A percentile compares a stretch with the other conserved stretches of the same genome.
phyloP scores from a whole-genome alignment of 768 basidiomycete genomes.

The Erythrobasidium yunnanense region DNA sequence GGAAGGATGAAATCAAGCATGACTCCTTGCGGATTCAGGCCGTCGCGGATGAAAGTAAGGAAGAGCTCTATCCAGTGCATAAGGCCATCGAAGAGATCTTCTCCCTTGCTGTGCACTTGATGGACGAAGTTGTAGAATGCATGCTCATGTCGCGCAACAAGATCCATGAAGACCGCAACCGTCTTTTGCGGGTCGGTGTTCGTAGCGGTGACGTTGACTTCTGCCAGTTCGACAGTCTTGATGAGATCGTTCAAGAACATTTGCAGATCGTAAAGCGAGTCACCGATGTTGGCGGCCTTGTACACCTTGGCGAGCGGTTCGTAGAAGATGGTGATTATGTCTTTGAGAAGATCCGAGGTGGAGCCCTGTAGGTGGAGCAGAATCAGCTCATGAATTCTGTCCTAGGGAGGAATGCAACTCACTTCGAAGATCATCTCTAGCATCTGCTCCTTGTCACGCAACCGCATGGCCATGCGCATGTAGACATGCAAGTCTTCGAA shows the following conservation, averaged over 20 bases:
- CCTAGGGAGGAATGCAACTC: conserved; percentile 34
- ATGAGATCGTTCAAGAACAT: conserved; percentile 91
- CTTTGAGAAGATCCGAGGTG: conserved; percentile 87
- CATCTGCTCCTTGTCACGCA: conserved; percentile 80
- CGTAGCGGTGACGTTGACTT: conserved; percentile 51
- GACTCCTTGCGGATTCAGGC: conserved; percentile 55
- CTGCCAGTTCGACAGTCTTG: conserved; percentile 78
- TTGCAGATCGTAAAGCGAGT: conserved; percentile 82
- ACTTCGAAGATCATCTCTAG: conserved; percentile 93
- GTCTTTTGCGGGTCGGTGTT: conserved; percentile 66
- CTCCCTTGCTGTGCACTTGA: conserved; percentile 94
- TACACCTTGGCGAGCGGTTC: conserved; percentile 92
- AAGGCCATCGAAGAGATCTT: conserved; percentile 79
- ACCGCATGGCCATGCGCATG: conserved; percentile 61
- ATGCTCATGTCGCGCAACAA: conserved; percentile 87
- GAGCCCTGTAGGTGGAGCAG: conserved; percentile 53
- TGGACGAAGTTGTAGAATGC: conserved; percentile 94
- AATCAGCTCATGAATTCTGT: too few relatives aligned
- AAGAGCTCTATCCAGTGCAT: conserved; percentile 98
- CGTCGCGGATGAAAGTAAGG: conserved; percentile 77
- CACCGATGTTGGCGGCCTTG: conserved; percentile 89
- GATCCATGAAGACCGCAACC: conserved; percentile 83
- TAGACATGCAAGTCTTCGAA: conserved; percentile 81
- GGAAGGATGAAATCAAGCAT: conserved; percentile 85
- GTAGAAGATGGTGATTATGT: conserved; percentile 98